These are phyloP conservation scores for Lachnellula suecica DNA, from an alignment of 2,329 filamentous ascomycete genomes.

Conservation along the genomic window DNA sequence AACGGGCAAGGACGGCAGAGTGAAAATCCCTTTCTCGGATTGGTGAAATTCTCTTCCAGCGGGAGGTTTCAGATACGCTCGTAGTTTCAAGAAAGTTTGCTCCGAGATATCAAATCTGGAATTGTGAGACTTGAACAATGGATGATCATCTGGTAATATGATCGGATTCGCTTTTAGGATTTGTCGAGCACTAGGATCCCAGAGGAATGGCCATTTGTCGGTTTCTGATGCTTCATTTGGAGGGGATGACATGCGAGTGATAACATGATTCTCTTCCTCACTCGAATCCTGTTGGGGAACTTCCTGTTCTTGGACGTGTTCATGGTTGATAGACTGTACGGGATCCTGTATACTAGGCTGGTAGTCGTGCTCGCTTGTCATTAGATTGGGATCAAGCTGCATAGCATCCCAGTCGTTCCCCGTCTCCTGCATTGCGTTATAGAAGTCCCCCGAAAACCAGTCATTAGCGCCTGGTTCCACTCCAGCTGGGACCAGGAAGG, in stretches of 20 bases:
- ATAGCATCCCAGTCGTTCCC: slow-evolving; percentile 19
- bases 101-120: slow-evolving; percentile 25
- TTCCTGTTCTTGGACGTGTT: neutral
- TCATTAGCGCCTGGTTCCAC: slow-evolving; percentile 8
- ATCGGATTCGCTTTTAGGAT: slow-evolving; percentile 19
- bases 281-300: neutral
- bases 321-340: neutral
- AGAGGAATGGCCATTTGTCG: slow-evolving; percentile 25
- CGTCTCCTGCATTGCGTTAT: slow-evolving; percentile 25
- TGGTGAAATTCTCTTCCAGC: slow-evolving; percentile 11
- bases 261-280: neutral
- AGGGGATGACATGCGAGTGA: slow-evolving; percentile 16
- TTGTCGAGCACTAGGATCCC: slow-evolving; percentile 18
- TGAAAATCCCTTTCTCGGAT: slow-evolving; percentile 13
- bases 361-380: slow-evolving; percentile 4
- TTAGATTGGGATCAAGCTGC: slow-evolving; percentile 7
- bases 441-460: slow-evolving; percentile 26
- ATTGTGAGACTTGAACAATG: slow-evolving; percentile 17
- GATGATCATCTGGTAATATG: slow-evolving; percentile 15
- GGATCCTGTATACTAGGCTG: neutral
- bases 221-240: slow-evolving; percentile 20
- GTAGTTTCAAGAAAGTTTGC: slow-evolving; percentile 13
- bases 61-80: slow-evolving; percentile 16
- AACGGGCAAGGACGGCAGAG: slow-evolving; percentile 19
- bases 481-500: slow-evolving; percentile 20